phyloP scores from a whole-genome alignment of 768 basidiomycete genomes.

The Leccinellum rugosiceps region DNA sequence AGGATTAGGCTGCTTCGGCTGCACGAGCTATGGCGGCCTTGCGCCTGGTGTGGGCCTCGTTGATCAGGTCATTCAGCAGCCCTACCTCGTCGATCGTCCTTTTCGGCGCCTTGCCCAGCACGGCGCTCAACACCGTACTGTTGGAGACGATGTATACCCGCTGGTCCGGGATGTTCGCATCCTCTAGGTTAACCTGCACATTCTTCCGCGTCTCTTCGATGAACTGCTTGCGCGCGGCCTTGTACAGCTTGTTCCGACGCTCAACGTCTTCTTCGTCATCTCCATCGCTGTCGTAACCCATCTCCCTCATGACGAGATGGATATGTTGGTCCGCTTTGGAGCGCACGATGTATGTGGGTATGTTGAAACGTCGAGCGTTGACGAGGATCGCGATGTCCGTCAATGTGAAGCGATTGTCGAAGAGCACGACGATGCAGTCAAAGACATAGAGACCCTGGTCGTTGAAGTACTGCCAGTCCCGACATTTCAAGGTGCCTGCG shows the following conservation, averaged over 20 bases:
- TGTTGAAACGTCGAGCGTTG: conserved; percentile 13
- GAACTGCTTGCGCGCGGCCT: conserved; percentile 13
- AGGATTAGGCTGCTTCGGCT: not conserved
- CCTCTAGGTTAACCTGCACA: conserved; percentile 17
- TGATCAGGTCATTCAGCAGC: conserved; percentile 16
- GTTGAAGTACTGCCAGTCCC: conserved; percentile 24
- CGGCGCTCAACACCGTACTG: conserved; percentile 15
- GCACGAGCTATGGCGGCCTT: not conserved
- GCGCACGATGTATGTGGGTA: conserved; percentile 22
- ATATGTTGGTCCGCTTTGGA: conserved; percentile 25
- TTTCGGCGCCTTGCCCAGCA: conserved; percentile 15
- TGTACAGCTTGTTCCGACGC: conserved; percentile 9
- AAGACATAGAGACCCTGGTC: conserved; percentile 25
- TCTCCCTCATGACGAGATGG: conserved; percentile 16
- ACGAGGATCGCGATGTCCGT: conserved; percentile 20
- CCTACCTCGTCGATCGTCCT: conserved; percentile 24
- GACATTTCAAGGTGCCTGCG: conserved; percentile 17
- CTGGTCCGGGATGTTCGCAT: conserved; percentile 23
- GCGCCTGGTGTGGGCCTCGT: conserved; percentile 8
- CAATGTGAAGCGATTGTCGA: conserved; percentile 23
- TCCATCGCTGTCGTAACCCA: conserved; percentile 19
- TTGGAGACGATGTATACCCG: conserved; percentile 28
- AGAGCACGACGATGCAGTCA: conserved; percentile 21
- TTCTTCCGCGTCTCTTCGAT: conserved; percentile 15
- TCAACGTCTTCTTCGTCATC: conserved; percentile 13